Base-by-base conservation (phyloP, 257 asterid genomes). In the Jasminum sambac region DNA sequence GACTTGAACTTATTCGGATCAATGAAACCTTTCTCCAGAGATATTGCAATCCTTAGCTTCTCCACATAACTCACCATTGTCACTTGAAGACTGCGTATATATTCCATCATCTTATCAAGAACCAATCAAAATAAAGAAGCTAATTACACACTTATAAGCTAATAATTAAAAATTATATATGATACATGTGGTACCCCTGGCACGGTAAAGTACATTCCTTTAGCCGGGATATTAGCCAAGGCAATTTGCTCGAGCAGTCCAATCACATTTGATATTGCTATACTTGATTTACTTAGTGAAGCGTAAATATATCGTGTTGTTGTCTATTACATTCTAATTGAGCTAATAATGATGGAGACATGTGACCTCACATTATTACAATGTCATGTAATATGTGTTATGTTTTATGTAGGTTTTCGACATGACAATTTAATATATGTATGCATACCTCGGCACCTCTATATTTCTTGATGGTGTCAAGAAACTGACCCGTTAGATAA, bases 401-500 rank as follows among this genome's bases (percentile, higher is more conserved):
- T n/a, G n/a, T n/a, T n/a, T n/a, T n/a, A n/a, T n/a, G n/a, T n/a
- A 55, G 21, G 5, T 48, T 16, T 48, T 6, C 17, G 7, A 48
- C 59, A 17, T 48, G 25, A 24, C 16, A 48, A n/a, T 6, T 48
- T 17, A 17, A 11, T 9, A 6, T 17, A 16, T n/a, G n/a, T n/a
- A n/a, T n/a, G n/a, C 79, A 11, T 79, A 90, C 95, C 96, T 89
- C 90, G 5, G 90, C 85, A 5, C 96, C 92, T 69, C 73, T 74
- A 4, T 77, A 6, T 63, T 72, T 84, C 23, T 76, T 64, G 10
- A 85, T 71, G 63, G 78, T 25, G n/a, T 79, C 76, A 16, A 90
- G 88, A 26, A 88, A 66, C 36, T 76, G 85, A 2, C 85, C 77
- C 0, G 87, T 90, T 9, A 88, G 69, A 64, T 68, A 73, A 46